phyloP scores from a whole-genome alignment of 495 filamentous ascomycete genomes.

The Daldinia caldariorum region DNA sequence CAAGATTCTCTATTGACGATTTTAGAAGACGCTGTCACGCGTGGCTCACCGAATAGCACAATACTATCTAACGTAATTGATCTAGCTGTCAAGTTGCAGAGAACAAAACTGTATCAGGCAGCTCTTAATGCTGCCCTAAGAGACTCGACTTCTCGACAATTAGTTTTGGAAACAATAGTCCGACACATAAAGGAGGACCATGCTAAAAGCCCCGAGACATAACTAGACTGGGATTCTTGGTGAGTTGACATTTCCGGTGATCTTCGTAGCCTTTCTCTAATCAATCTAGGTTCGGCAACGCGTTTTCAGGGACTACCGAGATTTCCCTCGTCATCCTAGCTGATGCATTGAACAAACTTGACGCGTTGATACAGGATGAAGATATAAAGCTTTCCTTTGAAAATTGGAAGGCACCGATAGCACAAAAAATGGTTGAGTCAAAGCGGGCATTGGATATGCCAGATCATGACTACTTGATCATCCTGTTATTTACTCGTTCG shows the following conservation, averaged over 20 bases:
- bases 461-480: slow-evolving; percentile 12
- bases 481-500: not conserved
- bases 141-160: not conserved
- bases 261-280: slow-evolving; percentile 12
- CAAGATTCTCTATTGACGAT: not conserved
- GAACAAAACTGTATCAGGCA: not conserved
- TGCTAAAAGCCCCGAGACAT: slow-evolving; percentile 1
- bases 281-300: slow-evolving; percentile 18
- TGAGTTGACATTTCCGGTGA: not conserved
- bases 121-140: not conserved
- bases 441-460: not conserved
- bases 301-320: not conserved
- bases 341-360: not conserved
- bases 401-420: slow-evolving; percentile 2
- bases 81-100: slow-evolving; percentile 4
- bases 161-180: slow-evolving; percentile 3
- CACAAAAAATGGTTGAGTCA: not conserved
- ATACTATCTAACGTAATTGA: not conserved
- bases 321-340: not conserved
- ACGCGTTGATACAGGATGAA: not conserved
- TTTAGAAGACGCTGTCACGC: not conserved
- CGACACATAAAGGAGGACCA: not conserved
- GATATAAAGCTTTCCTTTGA: slow-evolving; percentile 17
- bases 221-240: slow-evolving; percentile 21
- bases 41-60: not conserved